phyloP scores from a whole-genome alignment of 441 rosid species.

The Corymbia calophylla region DNA sequence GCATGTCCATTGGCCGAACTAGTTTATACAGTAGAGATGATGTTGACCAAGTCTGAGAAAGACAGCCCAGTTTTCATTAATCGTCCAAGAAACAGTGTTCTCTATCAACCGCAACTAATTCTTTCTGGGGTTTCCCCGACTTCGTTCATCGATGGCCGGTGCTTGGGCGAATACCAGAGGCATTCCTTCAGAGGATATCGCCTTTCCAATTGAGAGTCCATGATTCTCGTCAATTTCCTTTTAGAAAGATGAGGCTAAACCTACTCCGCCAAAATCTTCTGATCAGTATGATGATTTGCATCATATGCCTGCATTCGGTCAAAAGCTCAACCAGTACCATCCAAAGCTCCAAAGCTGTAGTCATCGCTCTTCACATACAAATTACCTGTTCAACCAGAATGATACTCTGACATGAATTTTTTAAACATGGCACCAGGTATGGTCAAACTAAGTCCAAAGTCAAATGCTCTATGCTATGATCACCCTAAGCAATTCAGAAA shows the following conservation, averaged over 20 bases:
- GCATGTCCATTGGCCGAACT: background rate
- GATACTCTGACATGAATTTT: background rate
- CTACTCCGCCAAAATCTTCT: background rate
- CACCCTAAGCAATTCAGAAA: background rate
- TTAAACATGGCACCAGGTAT: background rate
- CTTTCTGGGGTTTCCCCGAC: too few species aligned
- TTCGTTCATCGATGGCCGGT: background rate
- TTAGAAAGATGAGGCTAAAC: background rate
- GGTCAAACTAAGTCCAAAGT: background rate
- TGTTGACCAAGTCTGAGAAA: background rate
- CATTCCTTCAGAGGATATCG: background rate
- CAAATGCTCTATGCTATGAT: background rate
- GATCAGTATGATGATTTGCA: background rate
- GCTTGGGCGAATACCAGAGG: background rate
- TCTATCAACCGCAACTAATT: background rate
- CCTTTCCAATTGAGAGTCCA: background rate
- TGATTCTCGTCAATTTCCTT: background rate
- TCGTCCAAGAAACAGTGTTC: background rate
- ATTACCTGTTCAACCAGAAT: background rate
- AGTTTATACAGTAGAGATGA: background rate
- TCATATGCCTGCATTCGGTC: background rate
- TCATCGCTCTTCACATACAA: background rate
- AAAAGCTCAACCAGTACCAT: background rate
- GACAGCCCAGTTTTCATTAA: background rate
- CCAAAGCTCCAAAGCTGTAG: fast-evolving